Base-by-base conservation (phyloP, 257 asterid species). In the Verbena officinalis region DNA sequence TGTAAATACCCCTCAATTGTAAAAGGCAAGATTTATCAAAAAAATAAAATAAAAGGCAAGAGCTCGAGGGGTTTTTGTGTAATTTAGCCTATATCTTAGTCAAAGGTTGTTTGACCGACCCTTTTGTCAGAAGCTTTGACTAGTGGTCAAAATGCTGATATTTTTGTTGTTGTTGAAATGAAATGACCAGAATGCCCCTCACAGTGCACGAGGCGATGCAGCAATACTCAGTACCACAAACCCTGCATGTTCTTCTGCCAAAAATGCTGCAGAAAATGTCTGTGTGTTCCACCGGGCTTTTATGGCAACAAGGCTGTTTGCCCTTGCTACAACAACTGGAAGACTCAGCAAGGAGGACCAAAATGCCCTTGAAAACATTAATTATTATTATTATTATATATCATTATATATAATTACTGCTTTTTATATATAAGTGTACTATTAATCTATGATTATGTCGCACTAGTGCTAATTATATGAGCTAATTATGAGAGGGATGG, bases 271-370 rank as follows among this genome's bases (percentile, higher is more conserved):
- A 72, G 11, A 7, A 89, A 79, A 78, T 89, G 96, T 36, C 79
- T 86, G 0, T 89, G 96, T 23, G 96, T 89, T 45, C 95, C 96
- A 14, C 96, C 96, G 7, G 95, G 95, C n/a, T 84, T 31, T 46
- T 84, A 86, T 38, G 96, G 96, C 13, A 86, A 89, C 72, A 89
- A 89, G 55, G 80, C 72, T 2, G 87, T 84, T 0, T 86, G 96
- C 84, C 95, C 95, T 49, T 86, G 95, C 84, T 89, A 89, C 82
- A 89, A 89, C 75, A 82, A 86, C 83, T 86, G 91, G 96, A 89
- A 89, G 84, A 89, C 96, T 61, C 69, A 86, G 55, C 71, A 80
- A 53, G 96, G 96, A 22, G 91, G 90, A 5, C 96, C 95, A 2
- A 89, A 89, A 62, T 86, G 96, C 80, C 96, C 96, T 56, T 88